These are phyloP conservation scores for Aurantiochytrium sp. DNA, from an alignment of 108 stramenopile genomes.

Conservation along the genomic window DNA sequence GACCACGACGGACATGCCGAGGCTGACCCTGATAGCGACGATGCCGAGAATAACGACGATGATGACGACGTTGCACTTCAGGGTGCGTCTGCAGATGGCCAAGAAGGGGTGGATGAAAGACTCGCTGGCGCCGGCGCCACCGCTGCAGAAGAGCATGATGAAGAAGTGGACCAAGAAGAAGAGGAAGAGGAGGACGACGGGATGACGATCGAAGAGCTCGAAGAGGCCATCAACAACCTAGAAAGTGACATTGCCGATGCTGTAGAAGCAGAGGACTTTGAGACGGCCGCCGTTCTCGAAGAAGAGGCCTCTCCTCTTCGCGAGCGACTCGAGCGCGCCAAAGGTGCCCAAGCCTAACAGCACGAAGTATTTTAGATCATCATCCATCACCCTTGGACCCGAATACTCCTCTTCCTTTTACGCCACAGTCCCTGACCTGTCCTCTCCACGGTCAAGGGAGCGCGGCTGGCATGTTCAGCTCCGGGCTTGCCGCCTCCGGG, in stretches of 20 bases:
- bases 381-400: no score
- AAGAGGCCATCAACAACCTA: neutral
- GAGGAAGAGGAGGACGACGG: neutral
- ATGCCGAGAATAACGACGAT: neutral
- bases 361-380: no score
- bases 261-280: neutral
- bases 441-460: no score
- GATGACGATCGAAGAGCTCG: neutral
- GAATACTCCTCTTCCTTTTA: no score
- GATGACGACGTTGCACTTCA: neutral
- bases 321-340: neutral
- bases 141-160: neutral
- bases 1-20: slow-evolving; percentile 18
- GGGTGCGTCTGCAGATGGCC: neutral
- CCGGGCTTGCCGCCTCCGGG: no score
- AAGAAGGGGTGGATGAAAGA: neutral
- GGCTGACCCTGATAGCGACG: neutral
- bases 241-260: neutral
- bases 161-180: neutral
- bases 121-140: no score
- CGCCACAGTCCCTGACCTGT: no score
- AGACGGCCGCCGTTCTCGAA: neutral
- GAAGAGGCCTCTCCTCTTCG: neutral
- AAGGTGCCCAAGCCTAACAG: neutral
- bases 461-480: no score